A percentile compares a stretch with the other conserved stretches of the same genome.
Evolutionary conservation across 1,284 basidiomycete genomes (phyloP).

Genomic region (Rhodotorula glutinis): DNA sequence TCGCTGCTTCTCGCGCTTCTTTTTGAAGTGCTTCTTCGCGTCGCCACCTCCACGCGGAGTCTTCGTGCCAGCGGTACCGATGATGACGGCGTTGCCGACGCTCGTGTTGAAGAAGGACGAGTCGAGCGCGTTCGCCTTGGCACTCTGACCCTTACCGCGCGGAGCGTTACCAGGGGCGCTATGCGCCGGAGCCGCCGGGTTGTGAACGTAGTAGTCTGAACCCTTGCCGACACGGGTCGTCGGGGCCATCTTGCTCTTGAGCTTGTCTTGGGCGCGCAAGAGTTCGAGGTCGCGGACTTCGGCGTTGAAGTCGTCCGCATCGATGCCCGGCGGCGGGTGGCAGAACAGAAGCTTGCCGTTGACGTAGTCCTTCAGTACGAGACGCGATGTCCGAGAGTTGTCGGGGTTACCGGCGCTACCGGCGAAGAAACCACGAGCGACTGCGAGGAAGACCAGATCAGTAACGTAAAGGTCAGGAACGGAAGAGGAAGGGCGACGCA

Average conservation of each 20-base stretch:
- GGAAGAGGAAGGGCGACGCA: conserved; percentile 53
- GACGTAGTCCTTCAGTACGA: conserved; percentile 96
- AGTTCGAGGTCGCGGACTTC: conserved; percentile 60
- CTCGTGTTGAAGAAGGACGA: conserved; percentile 70
- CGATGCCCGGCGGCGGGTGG: conserved; percentile 71
- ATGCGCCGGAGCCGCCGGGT: conserved; percentile 38
- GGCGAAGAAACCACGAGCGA: conserved; percentile 88
- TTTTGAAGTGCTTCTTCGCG: conserved; percentile 83
- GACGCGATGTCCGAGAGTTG: conserved; percentile 87
- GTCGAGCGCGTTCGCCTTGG: conserved; percentile 59
- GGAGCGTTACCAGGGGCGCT: not conserved
- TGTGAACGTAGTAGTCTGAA: conserved; percentile 71
- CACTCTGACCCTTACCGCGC: conserved; percentile 38
- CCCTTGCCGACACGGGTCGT: conserved; percentile 74
- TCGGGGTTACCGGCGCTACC: conserved; percentile 97
- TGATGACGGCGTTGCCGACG: conserved; percentile 54
- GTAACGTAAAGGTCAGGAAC: not conserved
- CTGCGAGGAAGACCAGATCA: conserved; percentile 51
- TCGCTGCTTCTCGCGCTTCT: conserved; percentile 75
- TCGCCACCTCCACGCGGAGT: conserved; percentile 49
- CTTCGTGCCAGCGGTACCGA: conserved; percentile 41
- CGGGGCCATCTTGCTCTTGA: conserved; percentile 67
- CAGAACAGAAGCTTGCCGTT: conserved; percentile 89
- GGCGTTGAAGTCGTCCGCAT: conserved; percentile 73
- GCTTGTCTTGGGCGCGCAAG: conserved; percentile 60